Percentiles rank a stretch among this genome's conserved stretches.
phyloP scores from a whole-genome alignment of 2,329 filamentous ascomycete species.

The Fusarium sp. region DNA sequence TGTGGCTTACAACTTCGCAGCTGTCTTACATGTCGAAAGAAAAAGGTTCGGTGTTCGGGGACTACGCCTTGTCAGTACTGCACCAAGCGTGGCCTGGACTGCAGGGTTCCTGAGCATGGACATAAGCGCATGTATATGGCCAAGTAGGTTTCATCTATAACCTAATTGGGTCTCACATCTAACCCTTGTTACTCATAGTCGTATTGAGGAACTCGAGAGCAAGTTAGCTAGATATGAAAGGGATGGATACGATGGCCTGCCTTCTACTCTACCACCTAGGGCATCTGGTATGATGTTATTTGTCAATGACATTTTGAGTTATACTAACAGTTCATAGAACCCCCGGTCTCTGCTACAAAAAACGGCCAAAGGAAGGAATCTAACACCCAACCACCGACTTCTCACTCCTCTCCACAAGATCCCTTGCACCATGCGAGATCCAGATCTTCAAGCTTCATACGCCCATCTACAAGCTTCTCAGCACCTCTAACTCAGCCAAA shows the following conservation, averaged over 20 bases:
- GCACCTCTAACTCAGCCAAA: constrained; percentile 27
- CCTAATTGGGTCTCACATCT: neutral
- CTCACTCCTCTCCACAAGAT: constrained; percentile 38
- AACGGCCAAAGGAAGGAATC: constrained; percentile 15
- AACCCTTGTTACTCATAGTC: constrained; percentile 3
- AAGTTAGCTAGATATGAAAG: constrained; percentile 42
- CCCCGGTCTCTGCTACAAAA: neutral
- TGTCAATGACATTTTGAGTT: neutral
- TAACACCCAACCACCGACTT: constrained; percentile 15
- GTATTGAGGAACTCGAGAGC: constrained; percentile 43
- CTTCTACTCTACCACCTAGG: constrained; percentile 15
- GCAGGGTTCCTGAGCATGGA: constrained; percentile 43
- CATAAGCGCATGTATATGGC: constrained; percentile 45
- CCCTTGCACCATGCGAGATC: constrained; percentile 22
- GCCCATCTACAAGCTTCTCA: constrained; percentile 41
- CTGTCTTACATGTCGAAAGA: constrained; percentile 44
- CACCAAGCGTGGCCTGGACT: constrained; percentile 41
- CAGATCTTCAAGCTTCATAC: constrained; percentile 39
- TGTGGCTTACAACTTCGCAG: constrained; percentile 13
- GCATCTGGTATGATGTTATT: constrained; percentile 20
- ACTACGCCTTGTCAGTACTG: constrained; percentile 44
- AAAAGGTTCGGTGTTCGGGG: constrained; percentile 43
- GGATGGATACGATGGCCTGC: constrained; percentile 26
- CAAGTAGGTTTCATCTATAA: constrained; percentile 25
- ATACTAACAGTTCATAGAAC: constrained; percentile 20